Evolutionary conservation across 2,329 filamentous ascomycete species (phyloP).

Genomic region (Penicillium expansum): DNA sequence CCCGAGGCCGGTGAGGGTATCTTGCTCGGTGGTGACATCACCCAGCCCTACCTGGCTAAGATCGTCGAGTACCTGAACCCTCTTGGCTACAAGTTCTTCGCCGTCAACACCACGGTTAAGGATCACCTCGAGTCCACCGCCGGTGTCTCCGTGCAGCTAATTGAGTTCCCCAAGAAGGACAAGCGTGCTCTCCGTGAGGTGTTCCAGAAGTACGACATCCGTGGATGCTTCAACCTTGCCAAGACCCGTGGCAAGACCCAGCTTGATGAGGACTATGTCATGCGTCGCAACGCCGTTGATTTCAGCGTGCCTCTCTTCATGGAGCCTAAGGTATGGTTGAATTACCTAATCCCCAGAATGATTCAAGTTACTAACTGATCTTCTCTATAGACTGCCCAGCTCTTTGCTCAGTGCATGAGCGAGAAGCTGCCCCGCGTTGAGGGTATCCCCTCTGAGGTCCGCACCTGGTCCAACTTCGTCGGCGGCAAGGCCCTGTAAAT

Average conservation of each 20-base stretch:
- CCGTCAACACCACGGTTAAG: slow-evolving; percentile 79
- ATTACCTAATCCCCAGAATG: no score
- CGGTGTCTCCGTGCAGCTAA: slow-evolving; percentile 75
- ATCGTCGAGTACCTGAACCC: slow-evolving; percentile 85
- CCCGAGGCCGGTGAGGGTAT: slow-evolving; percentile 93
- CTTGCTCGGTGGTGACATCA: slow-evolving; percentile 82
- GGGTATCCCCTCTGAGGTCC: slow-evolving; percentile 87
- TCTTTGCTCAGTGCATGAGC: slow-evolving; percentile 96
- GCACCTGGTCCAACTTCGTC: slow-evolving; percentile 93
- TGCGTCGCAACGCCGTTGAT: slow-evolving; percentile 96
- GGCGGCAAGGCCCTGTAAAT: slow-evolving; percentile 59
- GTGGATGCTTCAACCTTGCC: slow-evolving; percentile 92
- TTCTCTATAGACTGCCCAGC: slow-evolving; percentile 72
- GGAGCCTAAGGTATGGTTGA: slow-evolving; percentile 80
- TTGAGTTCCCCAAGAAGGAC: slow-evolving; percentile 94
- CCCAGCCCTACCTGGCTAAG: slow-evolving; percentile 66
- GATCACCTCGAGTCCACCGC: slow-evolving; percentile 70
- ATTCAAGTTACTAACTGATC: slow-evolving; percentile 28
- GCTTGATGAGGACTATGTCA: slow-evolving; percentile 93
- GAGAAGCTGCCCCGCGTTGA: slow-evolving; percentile 88
- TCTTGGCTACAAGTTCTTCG: slow-evolving; percentile 91
- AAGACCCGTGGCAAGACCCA: slow-evolving; percentile 77
- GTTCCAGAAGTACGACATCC: slow-evolving; percentile 95
- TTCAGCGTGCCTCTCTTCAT: slow-evolving; percentile 97
- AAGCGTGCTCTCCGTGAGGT: slow-evolving; percentile 93